A percentile compares a stretch with the other conserved stretches of the same genome.
phyloP scores from a whole-genome alignment of 148 eudicot species.

The Amaranthus cruentus region DNA sequence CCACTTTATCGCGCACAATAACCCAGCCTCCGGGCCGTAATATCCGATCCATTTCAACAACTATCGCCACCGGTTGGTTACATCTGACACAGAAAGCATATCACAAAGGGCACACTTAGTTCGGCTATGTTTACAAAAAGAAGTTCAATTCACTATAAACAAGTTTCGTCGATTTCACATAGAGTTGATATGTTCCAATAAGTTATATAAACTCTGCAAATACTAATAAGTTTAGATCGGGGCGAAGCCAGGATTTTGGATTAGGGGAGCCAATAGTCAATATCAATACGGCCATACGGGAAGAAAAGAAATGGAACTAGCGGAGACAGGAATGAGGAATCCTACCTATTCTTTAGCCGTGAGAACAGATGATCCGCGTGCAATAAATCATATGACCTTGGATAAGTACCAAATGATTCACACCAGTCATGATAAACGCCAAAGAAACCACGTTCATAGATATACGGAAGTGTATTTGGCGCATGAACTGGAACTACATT shows the following conservation, averaged over 20 bases:
- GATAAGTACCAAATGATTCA: slow-evolving; percentile 89
- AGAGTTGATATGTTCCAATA: too few relatives aligned
- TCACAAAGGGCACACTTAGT: background rate
- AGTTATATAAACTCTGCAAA: too few relatives aligned
- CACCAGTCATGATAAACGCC: slow-evolving; percentile 99
- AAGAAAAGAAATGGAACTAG: background rate
- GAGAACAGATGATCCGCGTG: slow-evolving; percentile 98
- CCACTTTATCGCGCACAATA: slow-evolving; percentile 76
- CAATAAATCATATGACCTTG: slow-evolving; percentile 90
- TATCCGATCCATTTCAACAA: slow-evolving; percentile 88
- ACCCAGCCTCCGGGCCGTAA: slow-evolving; percentile 87
- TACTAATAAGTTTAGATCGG: too few relatives aligned
- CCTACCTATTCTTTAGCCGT: slow-evolving; percentile 79
- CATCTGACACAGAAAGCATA: slow-evolving; percentile 49
- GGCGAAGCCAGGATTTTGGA: too few relatives aligned
- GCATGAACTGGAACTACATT: slow-evolving; percentile 91
- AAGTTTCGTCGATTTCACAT: too few relatives aligned
- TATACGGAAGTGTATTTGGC: slow-evolving; percentile 86
- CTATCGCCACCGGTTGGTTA: slow-evolving; percentile 64
- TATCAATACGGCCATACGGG: too few relatives aligned
- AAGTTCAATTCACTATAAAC: too few relatives aligned
- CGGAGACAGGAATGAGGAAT: background rate
- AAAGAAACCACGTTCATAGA: slow-evolving; percentile 86
- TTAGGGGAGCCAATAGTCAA: too few relatives aligned
- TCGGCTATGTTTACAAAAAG: background rate